A percentile compares a stretch with the other conserved stretches of the same genome.
These are phyloP conservation scores for Fraxinus platypoda DNA, from an alignment of 305 asterid species.

Conservation along the genomic window DNA sequence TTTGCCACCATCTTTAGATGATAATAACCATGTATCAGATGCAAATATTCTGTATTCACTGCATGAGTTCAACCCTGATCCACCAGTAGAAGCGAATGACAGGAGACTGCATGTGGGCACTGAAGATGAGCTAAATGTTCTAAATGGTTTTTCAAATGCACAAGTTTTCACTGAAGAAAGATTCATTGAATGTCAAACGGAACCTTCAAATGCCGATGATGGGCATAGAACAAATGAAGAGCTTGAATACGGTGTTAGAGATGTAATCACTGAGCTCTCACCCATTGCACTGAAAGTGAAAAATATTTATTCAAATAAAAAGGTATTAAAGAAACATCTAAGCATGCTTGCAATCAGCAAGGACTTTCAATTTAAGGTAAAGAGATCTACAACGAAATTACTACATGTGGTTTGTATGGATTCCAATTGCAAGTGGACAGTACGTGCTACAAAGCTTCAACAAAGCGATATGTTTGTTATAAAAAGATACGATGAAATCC, in stretches of 20 bases:
- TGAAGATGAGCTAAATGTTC: slow-evolving; percentile 3
- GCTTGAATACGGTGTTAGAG: slow-evolving; percentile 1
- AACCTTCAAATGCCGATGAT: background rate
- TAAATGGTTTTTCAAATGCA: background rate
- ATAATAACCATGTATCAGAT: background rate
- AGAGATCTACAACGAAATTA: slow-evolving; percentile 8
- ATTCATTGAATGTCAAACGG: background rate
- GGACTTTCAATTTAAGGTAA: slow-evolving; percentile 9
- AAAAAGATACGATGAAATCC: slow-evolving; percentile 8
- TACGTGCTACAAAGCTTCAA: slow-evolving; percentile 7
- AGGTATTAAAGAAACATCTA: slow-evolving; percentile 6
- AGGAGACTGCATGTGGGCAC: background rate
- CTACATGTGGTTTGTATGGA: slow-evolving; percentile 1
- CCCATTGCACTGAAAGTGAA: background rate
- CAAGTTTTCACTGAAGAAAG: background rate
- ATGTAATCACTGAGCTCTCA: slow-evolving; percentile 6
- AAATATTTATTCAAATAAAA: slow-evolving; percentile 7
- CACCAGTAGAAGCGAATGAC: background rate
- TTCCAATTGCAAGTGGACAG: slow-evolving; percentile 7
- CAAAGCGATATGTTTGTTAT: slow-evolving; percentile 7
- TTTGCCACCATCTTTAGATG: slow-evolving; percentile 3
- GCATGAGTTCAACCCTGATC: background rate
- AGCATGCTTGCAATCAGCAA: slow-evolving; percentile 13
- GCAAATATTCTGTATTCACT: background rate
- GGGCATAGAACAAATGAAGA: slow-evolving; percentile 2